Conservation (phyloP, 2,329 filamentous ascomycete species). For the Pyrenochaeta sp. region DNA sequence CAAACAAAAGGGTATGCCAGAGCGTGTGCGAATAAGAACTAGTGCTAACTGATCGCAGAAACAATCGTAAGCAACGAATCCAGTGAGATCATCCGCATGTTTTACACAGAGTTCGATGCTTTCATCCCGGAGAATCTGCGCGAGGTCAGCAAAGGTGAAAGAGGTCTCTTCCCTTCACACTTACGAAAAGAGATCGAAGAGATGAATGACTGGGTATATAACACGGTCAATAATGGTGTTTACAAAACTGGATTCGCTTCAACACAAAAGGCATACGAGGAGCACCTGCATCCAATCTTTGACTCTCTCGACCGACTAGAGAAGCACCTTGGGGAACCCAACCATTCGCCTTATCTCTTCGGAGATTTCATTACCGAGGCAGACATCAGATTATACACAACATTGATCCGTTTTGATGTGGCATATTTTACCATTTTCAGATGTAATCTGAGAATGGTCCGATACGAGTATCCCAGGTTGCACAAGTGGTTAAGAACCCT, state of each 20-base stretch:
- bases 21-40: background rate
- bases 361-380: constrained; percentile 79
- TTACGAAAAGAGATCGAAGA: constrained; percentile 75
- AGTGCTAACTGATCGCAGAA: constrained; percentile 21
- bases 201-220: constrained; percentile 82
- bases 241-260: constrained; percentile 79
- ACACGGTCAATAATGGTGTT: constrained; percentile 61
- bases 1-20: constrained; percentile 57
- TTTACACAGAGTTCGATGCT: constrained; percentile 39
- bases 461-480: constrained; percentile 78
- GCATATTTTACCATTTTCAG: constrained; percentile 66
- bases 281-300: constrained; percentile 75
- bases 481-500: constrained; percentile 80
- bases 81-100: constrained; percentile 45
- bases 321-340: constrained; percentile 65
- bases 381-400: constrained; percentile 72
- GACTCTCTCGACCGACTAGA: constrained; percentile 78
- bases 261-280: constrained; percentile 81
- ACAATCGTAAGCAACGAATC: constrained; percentile 44
- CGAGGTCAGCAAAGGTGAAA: constrained; percentile 58
- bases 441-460: constrained; percentile 83
- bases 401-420: constrained; percentile 54
- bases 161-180: constrained; percentile 71
- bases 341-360: constrained; percentile 71
- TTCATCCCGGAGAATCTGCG: constrained; percentile 56